phyloP scores from a whole-genome alignment of 228 moss, liverwort and hornwort genomes.

The Sphagnum magellanicum region DNA sequence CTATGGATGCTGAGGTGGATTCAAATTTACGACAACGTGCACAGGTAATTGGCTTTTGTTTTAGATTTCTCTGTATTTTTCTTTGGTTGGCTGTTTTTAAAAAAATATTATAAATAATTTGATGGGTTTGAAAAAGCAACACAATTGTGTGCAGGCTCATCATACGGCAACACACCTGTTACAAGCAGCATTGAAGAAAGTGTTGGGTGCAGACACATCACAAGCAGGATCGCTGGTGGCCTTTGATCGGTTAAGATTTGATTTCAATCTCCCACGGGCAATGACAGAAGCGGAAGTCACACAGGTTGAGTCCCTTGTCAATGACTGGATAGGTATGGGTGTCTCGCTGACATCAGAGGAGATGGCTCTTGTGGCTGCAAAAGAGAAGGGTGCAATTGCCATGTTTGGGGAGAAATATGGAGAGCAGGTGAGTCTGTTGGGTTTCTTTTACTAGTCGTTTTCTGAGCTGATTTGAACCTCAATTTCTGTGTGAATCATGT shows the following conservation, averaged over 20 bases:
- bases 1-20: constrained; percentile 60
- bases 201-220: constrained; percentile 61
- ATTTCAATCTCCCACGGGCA: constrained; percentile 82
- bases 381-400: constrained; percentile 68
- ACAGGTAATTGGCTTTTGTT: constrained; percentile 39
- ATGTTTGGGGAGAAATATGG: constrained; percentile 97
- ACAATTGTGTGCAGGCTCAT: constrained; percentile 51
- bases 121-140: no score
- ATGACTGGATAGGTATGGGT: constrained; percentile 80
- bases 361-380: constrained; percentile 72
- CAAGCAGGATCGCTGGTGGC: constrained; percentile 90
- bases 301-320: constrained; percentile 63
- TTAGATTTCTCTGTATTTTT: background rate
- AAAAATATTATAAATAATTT: no score
- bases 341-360: constrained; percentile 61
- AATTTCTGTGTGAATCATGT: no score
- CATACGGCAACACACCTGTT: constrained; percentile 88
- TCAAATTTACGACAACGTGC: constrained; percentile 44
- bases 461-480: no score
- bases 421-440: constrained; percentile 53
- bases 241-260: constrained; percentile 82
- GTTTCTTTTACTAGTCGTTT: background rate
- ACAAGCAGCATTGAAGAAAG: constrained; percentile 80
- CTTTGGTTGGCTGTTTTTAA: no score
- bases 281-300: constrained; percentile 72